Evolutionary conservation across 176 grass and related monocot species (phyloP), one percentile per base, ranked within the genome.

Genomic region (Phoenix roebelenii): DNA sequence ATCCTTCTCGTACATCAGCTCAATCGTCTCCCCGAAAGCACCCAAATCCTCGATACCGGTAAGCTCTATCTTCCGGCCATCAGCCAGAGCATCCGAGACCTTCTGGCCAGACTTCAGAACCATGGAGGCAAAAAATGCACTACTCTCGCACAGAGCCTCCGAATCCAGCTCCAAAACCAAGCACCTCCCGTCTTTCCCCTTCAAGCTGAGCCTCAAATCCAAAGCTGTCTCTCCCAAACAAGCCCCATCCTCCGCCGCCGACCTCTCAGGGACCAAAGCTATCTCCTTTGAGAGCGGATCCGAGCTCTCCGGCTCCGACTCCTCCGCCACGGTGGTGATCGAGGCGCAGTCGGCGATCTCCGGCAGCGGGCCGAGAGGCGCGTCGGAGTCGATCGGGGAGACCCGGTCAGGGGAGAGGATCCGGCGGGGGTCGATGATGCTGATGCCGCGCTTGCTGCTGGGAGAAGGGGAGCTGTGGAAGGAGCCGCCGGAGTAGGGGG

Each of bases 321-420:
- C 28, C 15, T 14, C 50, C 49, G 17, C 16, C 3, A 65, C 58
- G 53, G 48, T 61, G 10, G 30, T 52, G 26, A 25, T 49, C 18
- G 64, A 57, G 51, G 39, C 39, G 5, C 17, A 57, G 49, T 22
- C 15, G 4, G 39, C 18, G 52, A 66, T 74, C 0, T 20, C 56
- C 1, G 71, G 74, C 15, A 71, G 59, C 1, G 59, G 70, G 26
- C 50, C 70, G 16, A 63, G 18, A 3, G 70, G 59, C 4, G 62
- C 69, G 55, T 91, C 87, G 51, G 87, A 81, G 53, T 90, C 86
- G 26, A 95, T 95, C 15, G 91, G 91, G 6, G 91, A 95, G 5
- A 95, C 91, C 65, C 91, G 70, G 0, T 86, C 91, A 7, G 91
- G 91, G n/a, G 91, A 95, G 55, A 90, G 83, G 59, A 95, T 95